A percentile compares a stretch with the other conserved stretches of the same genome.
Evolutionary conservation across 768 basidiomycete species (phyloP).

Genomic region (Coprinopsis strossmayeri): DNA sequence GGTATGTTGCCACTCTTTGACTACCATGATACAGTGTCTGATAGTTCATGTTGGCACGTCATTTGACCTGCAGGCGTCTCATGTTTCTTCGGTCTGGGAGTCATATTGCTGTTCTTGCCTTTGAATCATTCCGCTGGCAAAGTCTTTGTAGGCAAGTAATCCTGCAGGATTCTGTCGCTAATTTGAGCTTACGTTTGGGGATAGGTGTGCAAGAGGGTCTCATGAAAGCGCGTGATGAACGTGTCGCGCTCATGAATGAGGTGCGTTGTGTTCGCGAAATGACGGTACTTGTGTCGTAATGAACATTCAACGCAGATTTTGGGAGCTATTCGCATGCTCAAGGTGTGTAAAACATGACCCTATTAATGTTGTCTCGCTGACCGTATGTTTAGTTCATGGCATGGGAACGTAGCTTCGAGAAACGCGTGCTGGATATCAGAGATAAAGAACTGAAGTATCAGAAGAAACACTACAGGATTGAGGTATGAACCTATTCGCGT

Average conservation of each 20-base stretch:
- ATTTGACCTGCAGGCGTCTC: slow-evolving; percentile 41
- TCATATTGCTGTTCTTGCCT: slow-evolving; percentile 65
- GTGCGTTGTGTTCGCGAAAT: slow-evolving; percentile 17
- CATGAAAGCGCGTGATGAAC: slow-evolving; percentile 89
- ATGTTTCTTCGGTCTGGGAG: slow-evolving; percentile 70
- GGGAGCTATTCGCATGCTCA: slow-evolving; percentile 88
- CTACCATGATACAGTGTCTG: background rate
- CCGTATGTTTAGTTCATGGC: slow-evolving; percentile 71
- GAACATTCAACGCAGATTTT: slow-evolving; percentile 45
- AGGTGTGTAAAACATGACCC: slow-evolving; percentile 27
- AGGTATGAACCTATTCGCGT: slow-evolving; percentile 40
- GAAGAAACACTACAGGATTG: slow-evolving; percentile 80
- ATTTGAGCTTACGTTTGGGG: background rate
- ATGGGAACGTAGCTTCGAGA: slow-evolving; percentile 86
- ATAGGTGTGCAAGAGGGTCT: slow-evolving; percentile 62
- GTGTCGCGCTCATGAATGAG: slow-evolving; percentile 87
- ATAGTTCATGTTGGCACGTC: background rate
- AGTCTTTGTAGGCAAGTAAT: slow-evolving; percentile 42
- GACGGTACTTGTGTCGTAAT: background rate
- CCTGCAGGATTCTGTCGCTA: background rate
- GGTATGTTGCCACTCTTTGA: slow-evolving; percentile 31
- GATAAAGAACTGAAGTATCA: slow-evolving; percentile 81
- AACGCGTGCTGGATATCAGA: slow-evolving; percentile 62
- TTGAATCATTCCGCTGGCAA: slow-evolving; percentile 83
- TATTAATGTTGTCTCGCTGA: background rate